phyloP scores from a whole-genome alignment of 495 filamentous ascomycete genomes.

The Tuber indicum region DNA sequence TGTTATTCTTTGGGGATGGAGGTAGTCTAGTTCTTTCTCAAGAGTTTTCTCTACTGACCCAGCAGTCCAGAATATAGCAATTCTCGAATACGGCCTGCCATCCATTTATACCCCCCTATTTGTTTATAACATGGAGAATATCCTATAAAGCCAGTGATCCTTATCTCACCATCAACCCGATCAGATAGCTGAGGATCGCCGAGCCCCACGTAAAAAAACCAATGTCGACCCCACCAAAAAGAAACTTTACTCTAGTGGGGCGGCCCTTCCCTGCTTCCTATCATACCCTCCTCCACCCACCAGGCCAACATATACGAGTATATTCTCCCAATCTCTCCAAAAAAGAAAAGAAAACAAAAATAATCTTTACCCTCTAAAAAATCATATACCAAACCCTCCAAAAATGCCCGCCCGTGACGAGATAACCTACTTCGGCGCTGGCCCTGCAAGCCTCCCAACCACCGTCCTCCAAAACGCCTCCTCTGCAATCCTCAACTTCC shows the following conservation, averaged over 20 bases:
- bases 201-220: not conserved
- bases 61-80: not conserved
- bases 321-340: not conserved
- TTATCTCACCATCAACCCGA: not conserved
- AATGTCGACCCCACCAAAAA: not conserved
- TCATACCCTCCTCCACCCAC: not conserved
- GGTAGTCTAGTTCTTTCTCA: not conserved
- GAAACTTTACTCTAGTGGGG: not conserved
- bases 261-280: not conserved
- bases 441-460: slow-evolving; percentile 76
- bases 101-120: not conserved
- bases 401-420: slow-evolving; percentile 56
- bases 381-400: not conserved
- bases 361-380: not conserved
- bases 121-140: not conserved
- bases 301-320: not conserved
- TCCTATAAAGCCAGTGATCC: not conserved
- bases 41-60: not conserved
- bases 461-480: slow-evolving; percentile 67
- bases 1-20: not conserved
- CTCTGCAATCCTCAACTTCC: slow-evolving; percentile 71
- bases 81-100: not conserved
- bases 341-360: too few species aligned
- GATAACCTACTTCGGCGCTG: slow-evolving; percentile 75
- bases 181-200: not conserved